These are phyloP conservation scores for Cladosporium sphaerospermum DNA, from an alignment of 2,329 filamentous ascomycete species.

Conservation along the genomic window DNA sequence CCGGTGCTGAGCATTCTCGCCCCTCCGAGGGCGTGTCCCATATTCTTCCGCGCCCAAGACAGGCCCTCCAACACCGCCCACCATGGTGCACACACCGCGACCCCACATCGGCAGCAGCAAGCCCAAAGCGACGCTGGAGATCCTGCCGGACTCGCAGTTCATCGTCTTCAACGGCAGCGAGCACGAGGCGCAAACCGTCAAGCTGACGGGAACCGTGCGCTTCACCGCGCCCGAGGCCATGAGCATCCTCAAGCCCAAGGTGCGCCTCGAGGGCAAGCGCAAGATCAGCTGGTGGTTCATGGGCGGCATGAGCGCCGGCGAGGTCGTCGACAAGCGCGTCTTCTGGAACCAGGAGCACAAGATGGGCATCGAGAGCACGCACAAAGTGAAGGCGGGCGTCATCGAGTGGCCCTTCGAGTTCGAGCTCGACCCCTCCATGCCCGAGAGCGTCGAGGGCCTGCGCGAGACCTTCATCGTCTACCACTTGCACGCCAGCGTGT, in stretches of 20 bases:
- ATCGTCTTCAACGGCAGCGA: constrained; percentile 45
- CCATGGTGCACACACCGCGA: constrained; percentile 26
- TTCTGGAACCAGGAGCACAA: constrained; percentile 41
- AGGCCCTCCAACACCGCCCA: constrained; percentile 15
- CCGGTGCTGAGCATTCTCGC: constrained; percentile 2
- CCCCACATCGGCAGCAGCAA: constrained; percentile 13
- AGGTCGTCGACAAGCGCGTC: constrained; percentile 41
- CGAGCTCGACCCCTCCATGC: constrained; percentile 42
- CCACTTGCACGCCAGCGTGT: constrained; percentile 82
- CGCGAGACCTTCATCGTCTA: constrained; percentile 83
- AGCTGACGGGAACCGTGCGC: constrained; percentile 42
- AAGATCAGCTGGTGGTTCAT: constrained; percentile 39
- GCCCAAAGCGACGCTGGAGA: constrained; percentile 31
- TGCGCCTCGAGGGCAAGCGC: constrained; percentile 42
- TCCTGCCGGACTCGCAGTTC: constrained; percentile 43
- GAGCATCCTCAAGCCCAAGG: constrained; percentile 41
- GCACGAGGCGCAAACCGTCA: constrained; percentile 39
- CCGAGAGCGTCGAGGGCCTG: constrained; percentile 88
- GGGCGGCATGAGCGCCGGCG: constrained; percentile 31
- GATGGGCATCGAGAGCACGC: constrained; percentile 41
- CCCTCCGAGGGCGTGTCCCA: neutral
- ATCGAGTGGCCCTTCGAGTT: constrained; percentile 48
- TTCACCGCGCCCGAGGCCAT: constrained; percentile 43
- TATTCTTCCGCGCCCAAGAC: neutral
- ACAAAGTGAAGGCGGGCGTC: constrained; percentile 44